Evolutionary conservation across 2,329 filamentous ascomycete genomes (phyloP).

Genomic region (Alternaria conjuncta): DNA sequence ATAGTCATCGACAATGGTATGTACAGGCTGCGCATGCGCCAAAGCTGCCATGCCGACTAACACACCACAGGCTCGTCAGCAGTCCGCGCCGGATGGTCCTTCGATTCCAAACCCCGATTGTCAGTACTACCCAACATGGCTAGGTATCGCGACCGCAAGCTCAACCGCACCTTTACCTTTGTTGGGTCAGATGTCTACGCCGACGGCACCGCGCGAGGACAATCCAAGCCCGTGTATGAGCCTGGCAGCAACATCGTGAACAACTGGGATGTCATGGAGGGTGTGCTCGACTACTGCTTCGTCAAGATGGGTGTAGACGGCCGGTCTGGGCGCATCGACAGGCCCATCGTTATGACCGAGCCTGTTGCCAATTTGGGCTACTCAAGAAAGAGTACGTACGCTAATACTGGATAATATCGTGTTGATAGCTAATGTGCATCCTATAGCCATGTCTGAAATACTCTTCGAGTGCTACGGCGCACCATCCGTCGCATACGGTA

Average conservation of each 20-base stretch:
- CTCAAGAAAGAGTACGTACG: slow-evolving; percentile 77
- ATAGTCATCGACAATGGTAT: slow-evolving; percentile 98
- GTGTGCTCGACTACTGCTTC: slow-evolving; percentile 91
- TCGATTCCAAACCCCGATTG: slow-evolving; percentile 81
- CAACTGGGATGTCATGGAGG: slow-evolving; percentile 98
- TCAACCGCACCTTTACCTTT: slow-evolving; percentile 90
- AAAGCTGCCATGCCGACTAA: slow-evolving; percentile 18
- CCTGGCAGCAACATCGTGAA: slow-evolving; percentile 87
- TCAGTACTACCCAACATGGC: slow-evolving; percentile 88
- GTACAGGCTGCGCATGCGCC: background rate
- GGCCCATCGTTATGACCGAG: slow-evolving; percentile 94
- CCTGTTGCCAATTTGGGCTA: slow-evolving; percentile 91
- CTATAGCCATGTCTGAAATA: slow-evolving; percentile 90
- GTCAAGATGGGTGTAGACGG: slow-evolving; percentile 89
- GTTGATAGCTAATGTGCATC: slow-evolving; percentile 29
- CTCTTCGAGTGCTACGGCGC: slow-evolving; percentile 95
- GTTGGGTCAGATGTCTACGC: slow-evolving; percentile 92
- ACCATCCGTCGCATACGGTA: slow-evolving; percentile 88
- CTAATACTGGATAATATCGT: background rate
- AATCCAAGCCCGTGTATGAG: slow-evolving; percentile 91
- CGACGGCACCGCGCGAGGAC: slow-evolving; percentile 89
- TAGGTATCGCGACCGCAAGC: slow-evolving; percentile 92
- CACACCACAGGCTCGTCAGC: slow-evolving; percentile 74
- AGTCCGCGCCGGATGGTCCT: slow-evolving; percentile 94
- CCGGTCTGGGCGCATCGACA: slow-evolving; percentile 74